Conservation (phyloP, 305 asterid genomes). For the Salvia sclarea region DNA sequence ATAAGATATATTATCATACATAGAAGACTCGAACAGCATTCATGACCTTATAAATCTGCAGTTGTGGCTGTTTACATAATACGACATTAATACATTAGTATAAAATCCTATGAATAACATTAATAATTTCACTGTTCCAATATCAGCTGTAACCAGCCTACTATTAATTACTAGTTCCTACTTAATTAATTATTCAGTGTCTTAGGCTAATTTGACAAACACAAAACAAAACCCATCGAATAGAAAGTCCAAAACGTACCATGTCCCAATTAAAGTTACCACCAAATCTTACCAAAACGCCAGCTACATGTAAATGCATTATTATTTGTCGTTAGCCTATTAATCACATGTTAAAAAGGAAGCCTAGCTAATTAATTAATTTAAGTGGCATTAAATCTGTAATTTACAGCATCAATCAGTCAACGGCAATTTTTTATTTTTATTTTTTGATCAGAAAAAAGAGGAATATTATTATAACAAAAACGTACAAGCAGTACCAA, state of each 20-base stretch:
- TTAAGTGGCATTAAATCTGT: not conserved
- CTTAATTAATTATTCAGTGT: not conserved
- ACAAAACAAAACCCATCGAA: not conserved
- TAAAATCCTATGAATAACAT: not conserved
- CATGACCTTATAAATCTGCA: too few species aligned
- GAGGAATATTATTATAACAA: too few species aligned
- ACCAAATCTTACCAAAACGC: conserved; percentile 24
- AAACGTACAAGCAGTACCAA: too few species aligned
- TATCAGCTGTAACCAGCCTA: not conserved
- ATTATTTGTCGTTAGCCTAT: not conserved
- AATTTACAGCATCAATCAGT: not conserved
- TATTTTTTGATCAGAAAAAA: too few species aligned
- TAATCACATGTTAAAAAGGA: not conserved
- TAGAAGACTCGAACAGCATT: too few species aligned
- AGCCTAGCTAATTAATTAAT: not conserved
- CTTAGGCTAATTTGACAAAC: conserved; percentile 14
- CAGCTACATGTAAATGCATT: not conserved
- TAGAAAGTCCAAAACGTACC: not conserved
- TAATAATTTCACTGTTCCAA: not conserved
- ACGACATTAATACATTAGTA: too few species aligned
- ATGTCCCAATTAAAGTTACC: conserved; percentile 12
- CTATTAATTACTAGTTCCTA: not conserved
- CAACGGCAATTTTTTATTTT: not conserved
- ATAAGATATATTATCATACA: too few species aligned
- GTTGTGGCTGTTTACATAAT: too few species aligned